Evolutionary conservation across 208 protist species (phyloP).

Genomic region (Jaenimonas drosophilae): DNA sequence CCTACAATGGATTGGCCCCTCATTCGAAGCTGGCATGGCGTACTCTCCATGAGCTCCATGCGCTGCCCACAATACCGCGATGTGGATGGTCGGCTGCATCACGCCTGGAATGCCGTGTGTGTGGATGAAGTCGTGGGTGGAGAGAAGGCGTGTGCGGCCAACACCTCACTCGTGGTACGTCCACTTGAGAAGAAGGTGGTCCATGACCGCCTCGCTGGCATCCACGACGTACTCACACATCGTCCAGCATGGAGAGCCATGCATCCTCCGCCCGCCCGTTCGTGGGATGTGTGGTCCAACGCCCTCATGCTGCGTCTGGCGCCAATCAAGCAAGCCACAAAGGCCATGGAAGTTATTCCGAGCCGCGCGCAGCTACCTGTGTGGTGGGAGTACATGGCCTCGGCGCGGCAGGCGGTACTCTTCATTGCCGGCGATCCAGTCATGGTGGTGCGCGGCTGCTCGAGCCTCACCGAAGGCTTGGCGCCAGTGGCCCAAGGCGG

Average conservation of each 20-base stretch:
- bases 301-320: too few relatives aligned
- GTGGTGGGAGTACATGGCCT: constrained; percentile 29
- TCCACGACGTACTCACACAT: constrained; percentile 9
- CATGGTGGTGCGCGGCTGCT: constrained; percentile 8
- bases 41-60: constrained; percentile 29
- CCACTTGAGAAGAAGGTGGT: too few relatives aligned
- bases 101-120: constrained; percentile 19
- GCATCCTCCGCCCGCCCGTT: too few relatives aligned
- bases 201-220: too few relatives aligned
- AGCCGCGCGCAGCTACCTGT: constrained; percentile 18
- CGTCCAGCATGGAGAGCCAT: too few relatives aligned
- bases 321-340: too few relatives aligned
- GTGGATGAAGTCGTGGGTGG: constrained; percentile 3
- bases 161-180: too few relatives aligned
- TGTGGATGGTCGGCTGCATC: constrained; percentile 13
- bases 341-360: too few relatives aligned
- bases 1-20: too few relatives aligned
- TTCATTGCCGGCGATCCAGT: constrained; percentile 32
- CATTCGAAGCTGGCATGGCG: too few relatives aligned
- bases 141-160: too few relatives aligned
- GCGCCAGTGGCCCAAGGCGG: neutral
- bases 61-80: constrained; percentile 40
- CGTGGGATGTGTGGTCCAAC: constrained; percentile 21
- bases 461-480: constrained; percentile 18
- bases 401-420: constrained; percentile 9